Conservation (phyloP, 2,329 filamentous ascomycete species). For the Trematosphaeria pertusa region DNA sequence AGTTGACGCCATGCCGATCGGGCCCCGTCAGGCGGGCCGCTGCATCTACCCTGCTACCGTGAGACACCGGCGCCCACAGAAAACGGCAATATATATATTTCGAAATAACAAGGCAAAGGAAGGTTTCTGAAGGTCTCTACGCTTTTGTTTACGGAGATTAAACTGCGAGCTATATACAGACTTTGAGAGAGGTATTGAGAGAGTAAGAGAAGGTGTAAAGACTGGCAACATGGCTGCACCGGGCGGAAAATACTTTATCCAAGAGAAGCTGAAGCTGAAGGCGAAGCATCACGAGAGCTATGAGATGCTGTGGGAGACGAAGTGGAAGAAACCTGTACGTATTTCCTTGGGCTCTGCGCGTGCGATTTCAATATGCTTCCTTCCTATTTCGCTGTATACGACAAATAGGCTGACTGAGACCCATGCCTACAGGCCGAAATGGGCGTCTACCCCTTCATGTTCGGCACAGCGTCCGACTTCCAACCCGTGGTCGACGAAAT, state of each 20-base stretch:
- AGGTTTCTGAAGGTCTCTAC: too few relatives aligned
- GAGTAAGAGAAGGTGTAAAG: too few relatives aligned
- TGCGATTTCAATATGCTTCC: too few relatives aligned
- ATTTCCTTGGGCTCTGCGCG: not conserved
- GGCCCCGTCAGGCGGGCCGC: too few relatives aligned
- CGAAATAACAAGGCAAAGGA: too few relatives aligned
- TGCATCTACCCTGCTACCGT: too few relatives aligned
- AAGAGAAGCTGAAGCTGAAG: constrained; percentile 51
- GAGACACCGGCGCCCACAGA: too few relatives aligned
- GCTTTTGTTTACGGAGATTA: too few relatives aligned
- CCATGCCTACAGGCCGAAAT: constrained; percentile 56
- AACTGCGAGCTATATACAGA: too few relatives aligned
- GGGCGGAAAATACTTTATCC: constrained; percentile 54
- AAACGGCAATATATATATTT: too few relatives aligned
- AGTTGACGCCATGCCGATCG: too few relatives aligned
- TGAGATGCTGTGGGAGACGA: constrained; percentile 70
- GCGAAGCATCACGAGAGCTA: constrained; percentile 57
- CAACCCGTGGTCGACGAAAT: constrained; percentile 71
- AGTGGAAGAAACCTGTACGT: constrained; percentile 73
- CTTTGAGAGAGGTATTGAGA: not conserved
- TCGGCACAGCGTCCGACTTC: constrained; percentile 72
- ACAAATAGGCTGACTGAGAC: too few relatives aligned
- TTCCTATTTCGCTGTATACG: not conserved
- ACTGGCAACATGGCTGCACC: constrained; percentile 52
- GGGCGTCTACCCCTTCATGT: constrained; percentile 77